phyloP scores from a whole-genome alignment of 208 protist genomes.

The Acanthamoeba quina region DNA sequence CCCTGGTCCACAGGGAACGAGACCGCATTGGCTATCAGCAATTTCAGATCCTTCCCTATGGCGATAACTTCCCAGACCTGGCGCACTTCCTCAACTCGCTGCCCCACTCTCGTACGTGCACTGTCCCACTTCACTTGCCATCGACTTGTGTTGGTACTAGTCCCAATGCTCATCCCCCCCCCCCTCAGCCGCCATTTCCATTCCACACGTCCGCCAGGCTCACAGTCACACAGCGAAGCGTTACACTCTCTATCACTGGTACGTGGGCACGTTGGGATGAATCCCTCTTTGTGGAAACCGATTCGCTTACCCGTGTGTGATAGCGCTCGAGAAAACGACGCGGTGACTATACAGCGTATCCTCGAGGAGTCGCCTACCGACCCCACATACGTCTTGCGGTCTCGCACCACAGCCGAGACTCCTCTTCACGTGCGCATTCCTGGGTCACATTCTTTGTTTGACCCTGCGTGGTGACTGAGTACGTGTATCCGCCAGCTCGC shows the following conservation, averaged over 20 bases:
- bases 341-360: not conserved
- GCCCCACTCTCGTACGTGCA: not conserved
- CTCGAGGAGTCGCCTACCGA: conserved; percentile 7
- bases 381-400: not conserved
- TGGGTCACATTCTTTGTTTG: not conserved
- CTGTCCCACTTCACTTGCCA: too few species aligned
- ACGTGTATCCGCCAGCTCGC: not conserved
- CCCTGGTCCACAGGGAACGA: not conserved
- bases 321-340: not conserved
- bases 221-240: not conserved
- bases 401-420: not conserved
- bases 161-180: not conserved
- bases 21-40: conserved; percentile 33
- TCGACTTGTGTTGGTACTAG: not conserved
- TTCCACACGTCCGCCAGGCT: not conserved
- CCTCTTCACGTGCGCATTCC: not conserved
- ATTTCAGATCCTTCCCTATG: conserved; percentile 40
- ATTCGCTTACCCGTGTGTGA: not conserved
- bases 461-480: not conserved
- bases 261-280: not conserved
- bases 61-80: not conserved
- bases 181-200: not conserved
- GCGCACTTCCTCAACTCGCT: conserved; percentile 30
- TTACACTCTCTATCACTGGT: not conserved
- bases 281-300: not conserved